Evolutionary conservation across 192 early-diverging fungal species (phyloP), one percentile per base, ranked within the genome.

Genomic region (Entomortierella chlamydospora): DNA sequence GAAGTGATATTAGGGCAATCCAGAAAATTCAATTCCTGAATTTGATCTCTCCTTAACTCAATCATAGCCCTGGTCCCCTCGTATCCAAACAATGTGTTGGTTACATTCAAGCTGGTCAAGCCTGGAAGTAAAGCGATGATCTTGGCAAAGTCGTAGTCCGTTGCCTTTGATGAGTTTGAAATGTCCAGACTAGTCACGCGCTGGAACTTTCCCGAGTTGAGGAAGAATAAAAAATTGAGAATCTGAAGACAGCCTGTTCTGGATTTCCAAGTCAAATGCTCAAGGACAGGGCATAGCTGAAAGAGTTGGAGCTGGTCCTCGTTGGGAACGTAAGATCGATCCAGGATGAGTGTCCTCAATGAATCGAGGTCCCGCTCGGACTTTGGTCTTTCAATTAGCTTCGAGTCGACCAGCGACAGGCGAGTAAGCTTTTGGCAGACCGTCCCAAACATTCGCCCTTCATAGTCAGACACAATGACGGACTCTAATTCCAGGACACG

Each of bases 391-490:
- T 63, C 60, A 28, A 72, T 28, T 0, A 72, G 41, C 41, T 72
- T 72, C 25, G 59, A 61, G 13, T 62, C 69, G 18, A 63, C 29
- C 17, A 72, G 50, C 6, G 50, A 33, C 5, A 72, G 52, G 4
- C 42, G 50, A 4, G 39, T 37, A 10, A 72, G 51, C 29, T 57
- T 72, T 2, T 29, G 47, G 10, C 59, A 62, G 28, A 72, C 42
- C 0, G 7, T 10, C 3, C 69, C 69, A 47, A 72, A 72, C 39
- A 37, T 52, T 0, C 1, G 39, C 4, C 51, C 50, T 11, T 63
- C 60, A 18, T 72, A 72, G 43, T 72, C 69, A 1, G 69, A 72
- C 1, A 63, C 39, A 37, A 72, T 72, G 31, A 55, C 60, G n/a
- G 60, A 42, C 8, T 72, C 53, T 13, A 72, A 23, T 34, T 61